Conservation (phyloP, 495 filamentous ascomycete genomes). For the Aspergillus sclerotioniger region DNA sequence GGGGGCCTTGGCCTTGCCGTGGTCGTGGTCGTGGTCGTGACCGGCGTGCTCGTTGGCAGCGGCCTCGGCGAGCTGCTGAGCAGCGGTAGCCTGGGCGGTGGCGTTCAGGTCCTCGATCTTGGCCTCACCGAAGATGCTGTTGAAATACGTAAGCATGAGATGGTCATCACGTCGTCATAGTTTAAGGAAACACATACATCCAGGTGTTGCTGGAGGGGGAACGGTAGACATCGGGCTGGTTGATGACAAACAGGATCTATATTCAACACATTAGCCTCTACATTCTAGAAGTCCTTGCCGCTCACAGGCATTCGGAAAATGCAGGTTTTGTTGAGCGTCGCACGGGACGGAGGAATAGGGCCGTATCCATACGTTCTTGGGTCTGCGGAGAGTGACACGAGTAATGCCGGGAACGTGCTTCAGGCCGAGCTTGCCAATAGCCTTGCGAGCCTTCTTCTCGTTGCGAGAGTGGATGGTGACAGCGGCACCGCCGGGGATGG, state of each 20-base stretch:
- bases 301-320: background rate
- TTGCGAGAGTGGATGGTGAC: constrained; percentile 94
- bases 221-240: constrained; percentile 98
- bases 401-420: constrained; percentile 97
- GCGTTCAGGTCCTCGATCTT: constrained; percentile 99
- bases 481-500: constrained; percentile 79
- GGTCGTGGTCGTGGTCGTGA: constrained; percentile 71
- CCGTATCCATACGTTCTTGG: constrained; percentile 77
- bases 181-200: constrained; percentile 67
- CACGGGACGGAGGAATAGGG: constrained; percentile 16
- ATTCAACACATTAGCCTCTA: constrained; percentile 18
- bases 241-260: constrained; percentile 98
- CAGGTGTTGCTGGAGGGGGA: constrained; percentile 97
- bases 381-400: constrained; percentile 91
- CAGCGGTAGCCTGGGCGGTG: constrained; percentile 89
- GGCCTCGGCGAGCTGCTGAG: constrained; percentile 82
- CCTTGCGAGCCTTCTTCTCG: constrained; percentile 99
- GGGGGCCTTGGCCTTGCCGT: constrained; percentile 76
- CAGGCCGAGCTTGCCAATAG: constrained; percentile 95
- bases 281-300: background rate
- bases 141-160: constrained; percentile 21
- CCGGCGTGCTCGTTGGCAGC: constrained; percentile 77
- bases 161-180: background rate
- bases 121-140: constrained; percentile 98
- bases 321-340: background rate